Conservation (phyloP, 1,284 basidiomycete genomes). For the Ustanciosporium gigantosporum region DNA sequence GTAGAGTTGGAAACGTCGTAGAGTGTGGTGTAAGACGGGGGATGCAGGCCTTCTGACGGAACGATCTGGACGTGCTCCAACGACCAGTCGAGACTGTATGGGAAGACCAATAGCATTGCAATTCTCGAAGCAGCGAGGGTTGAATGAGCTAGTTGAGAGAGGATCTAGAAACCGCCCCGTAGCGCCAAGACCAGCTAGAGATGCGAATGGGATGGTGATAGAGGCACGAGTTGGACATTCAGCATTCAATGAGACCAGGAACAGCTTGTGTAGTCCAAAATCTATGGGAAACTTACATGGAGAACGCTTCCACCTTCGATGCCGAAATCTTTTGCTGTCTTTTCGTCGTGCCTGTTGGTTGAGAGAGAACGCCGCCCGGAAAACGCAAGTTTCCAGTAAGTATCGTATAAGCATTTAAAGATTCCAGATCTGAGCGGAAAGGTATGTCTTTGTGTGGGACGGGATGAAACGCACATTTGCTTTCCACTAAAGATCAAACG, state of each 20-base stretch:
- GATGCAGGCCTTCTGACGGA: too few species aligned
- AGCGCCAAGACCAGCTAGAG: constrained; percentile 57
- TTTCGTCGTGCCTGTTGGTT: constrained; percentile 60
- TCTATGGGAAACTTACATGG: constrained; percentile 59
- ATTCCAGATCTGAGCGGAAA: background rate
- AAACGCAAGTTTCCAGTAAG: background rate
- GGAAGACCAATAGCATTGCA: too few species aligned
- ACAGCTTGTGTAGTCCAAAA: too few species aligned
- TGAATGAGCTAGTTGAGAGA: too few species aligned
- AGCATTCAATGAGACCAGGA: too few species aligned
- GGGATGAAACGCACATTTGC: constrained; percentile 78
- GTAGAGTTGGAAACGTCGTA: too few species aligned
- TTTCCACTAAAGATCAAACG: constrained; percentile 91
- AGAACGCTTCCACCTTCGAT: constrained; percentile 59
- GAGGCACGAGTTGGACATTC: too few species aligned
- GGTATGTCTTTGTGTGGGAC: background rate
- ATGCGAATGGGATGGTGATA: too few species aligned
- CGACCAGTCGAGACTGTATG: too few species aligned
- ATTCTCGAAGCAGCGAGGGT: too few species aligned
- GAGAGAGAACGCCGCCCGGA: background rate
- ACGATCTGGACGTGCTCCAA: too few species aligned
- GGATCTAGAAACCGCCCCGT: constrained; percentile 35
- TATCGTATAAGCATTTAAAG: background rate
- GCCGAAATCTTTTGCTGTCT: constrained; percentile 59
- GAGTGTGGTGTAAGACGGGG: too few species aligned